These are phyloP conservation scores for Thelonectria blattea DNA, from an alignment of 2,329 filamentous ascomycete species.

Conservation along the genomic window DNA sequence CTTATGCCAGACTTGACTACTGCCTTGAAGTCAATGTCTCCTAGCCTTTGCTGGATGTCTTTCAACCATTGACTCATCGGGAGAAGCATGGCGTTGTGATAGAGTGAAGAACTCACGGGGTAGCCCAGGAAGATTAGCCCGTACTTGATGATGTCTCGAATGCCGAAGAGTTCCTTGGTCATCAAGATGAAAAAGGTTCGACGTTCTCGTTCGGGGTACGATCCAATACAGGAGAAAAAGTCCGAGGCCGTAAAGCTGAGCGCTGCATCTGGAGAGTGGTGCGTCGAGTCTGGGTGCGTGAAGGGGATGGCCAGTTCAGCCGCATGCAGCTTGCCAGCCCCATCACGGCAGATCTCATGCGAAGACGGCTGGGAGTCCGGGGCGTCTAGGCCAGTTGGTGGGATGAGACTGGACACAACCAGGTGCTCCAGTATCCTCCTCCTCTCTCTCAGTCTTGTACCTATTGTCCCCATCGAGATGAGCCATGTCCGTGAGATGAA, in stretches of 20 bases:
- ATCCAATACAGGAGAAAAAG: slow-evolving; percentile 9
- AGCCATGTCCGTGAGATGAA: neutral
- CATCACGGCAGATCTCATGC: neutral
- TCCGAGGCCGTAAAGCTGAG: slow-evolving; percentile 1
- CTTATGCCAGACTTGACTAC: slow-evolving; percentile 1
- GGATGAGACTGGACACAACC: neutral
- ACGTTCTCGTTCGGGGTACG: slow-evolving; percentile 5
- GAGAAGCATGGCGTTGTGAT: neutral
- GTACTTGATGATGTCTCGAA: slow-evolving; percentile 12
- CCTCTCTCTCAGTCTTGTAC: slow-evolving; percentile 3
- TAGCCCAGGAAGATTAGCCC: slow-evolving; percentile 8
- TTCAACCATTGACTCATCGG: slow-evolving; percentile 9
- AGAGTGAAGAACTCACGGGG: slow-evolving; percentile 5
- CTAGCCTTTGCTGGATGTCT: neutral
- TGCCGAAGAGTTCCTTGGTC: slow-evolving; percentile 6
- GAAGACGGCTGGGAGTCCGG: neutral
- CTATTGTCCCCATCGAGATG: neutral
- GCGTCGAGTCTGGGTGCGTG: neutral
- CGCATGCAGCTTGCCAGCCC: no score
- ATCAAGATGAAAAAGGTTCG: slow-evolving; percentile 8
- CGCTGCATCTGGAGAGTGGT: neutral
- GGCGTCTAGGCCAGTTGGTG: neutral
- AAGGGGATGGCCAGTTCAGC: neutral
- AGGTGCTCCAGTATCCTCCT: slow-evolving; percentile 2
- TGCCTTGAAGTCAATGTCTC: slow-evolving; percentile 5